phyloP scores from a whole-genome alignment of 192 early-diverging fungal species.

The Rhizophagus prolifer region DNA sequence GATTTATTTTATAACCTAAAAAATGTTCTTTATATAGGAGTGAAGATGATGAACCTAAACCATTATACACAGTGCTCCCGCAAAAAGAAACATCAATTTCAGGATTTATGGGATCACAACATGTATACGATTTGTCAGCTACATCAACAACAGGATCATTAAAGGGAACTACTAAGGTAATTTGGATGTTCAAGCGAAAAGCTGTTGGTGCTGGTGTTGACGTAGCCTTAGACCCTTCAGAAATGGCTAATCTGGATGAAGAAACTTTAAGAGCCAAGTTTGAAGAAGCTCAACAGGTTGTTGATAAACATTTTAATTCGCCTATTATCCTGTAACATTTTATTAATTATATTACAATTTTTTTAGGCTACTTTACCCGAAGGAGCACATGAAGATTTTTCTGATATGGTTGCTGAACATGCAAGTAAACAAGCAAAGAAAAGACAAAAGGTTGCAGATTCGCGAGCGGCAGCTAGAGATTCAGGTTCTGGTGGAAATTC shows the following conservation, averaged over 20 bases:
- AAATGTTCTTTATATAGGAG: constrained; percentile 16
- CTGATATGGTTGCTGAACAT: constrained; percentile 88
- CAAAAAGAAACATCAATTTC: constrained; percentile 64
- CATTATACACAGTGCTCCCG: constrained; percentile 88
- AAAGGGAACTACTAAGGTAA: constrained; percentile 50
- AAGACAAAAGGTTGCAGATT: constrained; percentile 61
- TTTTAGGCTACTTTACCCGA: constrained; percentile 37
- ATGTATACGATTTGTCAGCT: constrained; percentile 78
- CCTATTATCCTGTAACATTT: background rate
- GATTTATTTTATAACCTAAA: background rate
- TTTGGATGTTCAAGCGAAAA: constrained; percentile 48
- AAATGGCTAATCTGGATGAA: constrained; percentile 78
- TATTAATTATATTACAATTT: constrained; percentile 10
- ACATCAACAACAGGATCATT: constrained; percentile 43
- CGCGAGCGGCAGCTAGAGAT: constrained; percentile 36
- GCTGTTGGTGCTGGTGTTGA: constrained; percentile 65
- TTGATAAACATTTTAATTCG: background rate
- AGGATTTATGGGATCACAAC: constrained; percentile 94
- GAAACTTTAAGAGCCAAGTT: constrained; percentile 76
- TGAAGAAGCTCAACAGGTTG: constrained; percentile 63
- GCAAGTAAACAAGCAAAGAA: constrained; percentile 67
- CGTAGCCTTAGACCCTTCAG: constrained; percentile 86
- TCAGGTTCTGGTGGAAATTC: constrained; percentile 16
- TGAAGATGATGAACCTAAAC: constrained; percentile 51
- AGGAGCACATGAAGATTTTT: constrained; percentile 71